Conservation (phyloP, 371 early-diverging fungal species). For the Paraphysoderma sedebokerense region DNA sequence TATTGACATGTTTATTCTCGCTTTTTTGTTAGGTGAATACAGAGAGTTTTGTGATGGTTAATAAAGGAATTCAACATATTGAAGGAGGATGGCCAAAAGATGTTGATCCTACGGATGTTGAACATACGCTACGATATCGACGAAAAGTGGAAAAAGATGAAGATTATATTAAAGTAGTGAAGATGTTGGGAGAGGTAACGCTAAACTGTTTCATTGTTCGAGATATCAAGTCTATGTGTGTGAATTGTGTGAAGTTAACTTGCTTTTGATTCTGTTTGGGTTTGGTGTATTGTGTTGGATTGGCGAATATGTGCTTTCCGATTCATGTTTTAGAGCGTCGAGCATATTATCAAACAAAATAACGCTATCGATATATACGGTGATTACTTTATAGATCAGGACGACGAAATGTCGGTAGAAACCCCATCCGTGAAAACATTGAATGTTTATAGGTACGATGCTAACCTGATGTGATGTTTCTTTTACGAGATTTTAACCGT, state of each 20-base stretch:
- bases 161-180: constrained; percentile 25
- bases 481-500: not conserved
- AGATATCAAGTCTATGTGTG: too few relatives aligned
- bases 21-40: constrained; percentile 35
- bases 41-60: constrained; percentile 19
- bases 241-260: too few relatives aligned
- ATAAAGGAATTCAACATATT: constrained; percentile 25
- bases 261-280: too few relatives aligned
- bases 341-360: constrained; percentile 36
- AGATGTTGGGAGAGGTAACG: constrained; percentile 18
- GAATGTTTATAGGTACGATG: constrained; percentile 24
- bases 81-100: constrained; percentile 44
- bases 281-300: too few relatives aligned
- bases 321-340: too few relatives aligned
- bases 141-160: constrained; percentile 43
- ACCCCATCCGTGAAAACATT: constrained; percentile 24
- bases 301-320: too few relatives aligned
- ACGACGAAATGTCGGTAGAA: constrained; percentile 17
- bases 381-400: constrained; percentile 26
- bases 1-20: too few relatives aligned
- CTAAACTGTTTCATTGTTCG: not conserved
- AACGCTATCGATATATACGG: constrained; percentile 41
- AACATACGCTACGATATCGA: constrained; percentile 34
- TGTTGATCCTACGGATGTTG: constrained; percentile 31
- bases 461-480: not conserved